phyloP scores from a whole-genome alignment of 106 monocot species.

The Vanilla planifolia region DNA sequence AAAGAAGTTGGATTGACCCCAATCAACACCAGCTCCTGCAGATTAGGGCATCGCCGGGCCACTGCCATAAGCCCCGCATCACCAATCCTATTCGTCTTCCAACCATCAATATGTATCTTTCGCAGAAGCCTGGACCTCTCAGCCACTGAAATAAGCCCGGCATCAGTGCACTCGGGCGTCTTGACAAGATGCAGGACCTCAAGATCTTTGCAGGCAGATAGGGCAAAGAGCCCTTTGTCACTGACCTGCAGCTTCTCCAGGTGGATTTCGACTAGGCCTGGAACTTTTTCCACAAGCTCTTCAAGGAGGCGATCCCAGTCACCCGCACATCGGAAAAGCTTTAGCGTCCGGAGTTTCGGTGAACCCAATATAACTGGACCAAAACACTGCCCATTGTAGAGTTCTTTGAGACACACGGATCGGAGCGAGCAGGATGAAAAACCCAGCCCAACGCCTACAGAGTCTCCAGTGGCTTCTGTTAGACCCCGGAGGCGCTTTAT shows the following conservation, averaged over 20 bases:
- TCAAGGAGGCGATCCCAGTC: constrained; percentile 34
- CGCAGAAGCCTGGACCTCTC: constrained; percentile 24
- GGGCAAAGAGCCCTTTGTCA: constrained; percentile 22
- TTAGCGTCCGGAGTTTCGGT: constrained; percentile 20
- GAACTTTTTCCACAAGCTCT: constrained; percentile 8
- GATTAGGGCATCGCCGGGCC: constrained; percentile 30
- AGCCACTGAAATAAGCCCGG: constrained; percentile 12
- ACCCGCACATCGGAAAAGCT: constrained; percentile 36
- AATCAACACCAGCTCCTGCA: constrained; percentile 37
- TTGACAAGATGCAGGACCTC: constrained; percentile 33
- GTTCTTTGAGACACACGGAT: constrained; percentile 31
- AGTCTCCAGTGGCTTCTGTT: neutral
- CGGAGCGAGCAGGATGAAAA: constrained; percentile 10
- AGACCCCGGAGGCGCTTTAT: constrained; percentile 39
- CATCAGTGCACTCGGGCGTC: constrained; percentile 32
- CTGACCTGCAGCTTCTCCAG: constrained; percentile 37
- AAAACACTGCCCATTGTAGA: constrained; percentile 36
- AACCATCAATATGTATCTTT: constrained; percentile 37
- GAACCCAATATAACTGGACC: constrained; percentile 24
- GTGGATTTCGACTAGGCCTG: constrained; percentile 25
- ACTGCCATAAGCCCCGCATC: constrained; percentile 29
- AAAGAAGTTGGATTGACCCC: constrained; percentile 24
- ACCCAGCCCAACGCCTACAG: neutral
- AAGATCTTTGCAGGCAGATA: constrained; percentile 12
- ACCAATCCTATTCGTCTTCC: constrained; percentile 37